Conservation (phyloP, 2,329 filamentous ascomycete species). For the Fusarium armeniacum region DNA sequence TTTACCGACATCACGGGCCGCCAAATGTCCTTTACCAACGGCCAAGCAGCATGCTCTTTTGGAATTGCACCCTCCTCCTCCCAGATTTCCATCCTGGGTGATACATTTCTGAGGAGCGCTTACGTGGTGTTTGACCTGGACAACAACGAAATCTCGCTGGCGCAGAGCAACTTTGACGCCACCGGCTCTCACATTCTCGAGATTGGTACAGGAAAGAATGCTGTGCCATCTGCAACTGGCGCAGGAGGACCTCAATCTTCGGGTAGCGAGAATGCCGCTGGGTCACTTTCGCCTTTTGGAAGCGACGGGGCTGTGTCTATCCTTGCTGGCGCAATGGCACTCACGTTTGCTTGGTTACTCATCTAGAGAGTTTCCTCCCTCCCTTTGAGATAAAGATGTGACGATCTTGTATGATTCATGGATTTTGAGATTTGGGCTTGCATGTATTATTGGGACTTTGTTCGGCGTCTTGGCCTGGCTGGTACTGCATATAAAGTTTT, state of each 20-base stretch:
- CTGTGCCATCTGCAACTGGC: constrained; percentile 68
- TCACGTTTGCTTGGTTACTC: constrained; percentile 40
- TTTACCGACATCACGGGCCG: constrained; percentile 62
- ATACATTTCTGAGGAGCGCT: constrained; percentile 80
- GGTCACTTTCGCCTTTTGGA: constrained; percentile 18
- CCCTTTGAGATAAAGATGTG: neutral
- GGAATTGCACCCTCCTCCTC: constrained; percentile 72
- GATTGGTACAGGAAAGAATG: constrained; percentile 63
- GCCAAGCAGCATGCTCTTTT: constrained; percentile 72
- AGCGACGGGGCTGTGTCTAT: constrained; percentile 9
- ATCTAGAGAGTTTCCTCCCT: constrained; percentile 7
- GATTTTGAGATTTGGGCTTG: neutral
- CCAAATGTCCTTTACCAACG: constrained; percentile 66
- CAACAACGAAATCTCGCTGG: constrained; percentile 79
- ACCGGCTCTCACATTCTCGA: constrained; percentile 63
- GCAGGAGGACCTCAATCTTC: constrained; percentile 58
- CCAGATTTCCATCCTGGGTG: constrained; percentile 74
- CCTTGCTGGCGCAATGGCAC: constrained; percentile 25
- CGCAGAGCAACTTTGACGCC: constrained; percentile 74
- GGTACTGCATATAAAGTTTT: constrained; percentile 9
- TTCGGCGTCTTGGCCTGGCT: constrained; percentile 1
- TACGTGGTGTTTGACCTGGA: constrained; percentile 82
- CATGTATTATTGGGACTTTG: neutral
- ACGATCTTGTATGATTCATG: neutral
- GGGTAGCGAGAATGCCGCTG: constrained; percentile 22